phyloP scores from a whole-genome alignment of 371 early-diverging fungal genomes.

The Circinella umbellata region DNA sequence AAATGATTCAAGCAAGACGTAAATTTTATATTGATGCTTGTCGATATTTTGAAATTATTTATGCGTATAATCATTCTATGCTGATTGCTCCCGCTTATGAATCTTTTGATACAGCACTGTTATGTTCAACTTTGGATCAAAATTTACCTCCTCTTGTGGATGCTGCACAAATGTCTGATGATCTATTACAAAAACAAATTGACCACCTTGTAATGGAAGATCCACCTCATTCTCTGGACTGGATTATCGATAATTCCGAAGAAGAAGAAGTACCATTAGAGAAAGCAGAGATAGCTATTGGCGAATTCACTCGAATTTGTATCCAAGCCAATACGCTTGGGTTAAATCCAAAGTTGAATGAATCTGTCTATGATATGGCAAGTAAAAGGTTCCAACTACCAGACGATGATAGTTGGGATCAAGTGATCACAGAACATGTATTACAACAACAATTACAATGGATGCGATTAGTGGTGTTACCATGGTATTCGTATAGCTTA shows the following conservation, averaged over 20 bases:
- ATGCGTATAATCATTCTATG: slow-evolving; percentile 2
- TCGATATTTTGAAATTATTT: slow-evolving; percentile 2
- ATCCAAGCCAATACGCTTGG: slow-evolving; percentile 5
- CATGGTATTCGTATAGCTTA: slow-evolving; percentile 25
- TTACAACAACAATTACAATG: slow-evolving; percentile 12
- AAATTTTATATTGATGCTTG: slow-evolving; percentile 2
- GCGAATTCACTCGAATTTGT: slow-evolving; percentile 11
- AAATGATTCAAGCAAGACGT: neutral
- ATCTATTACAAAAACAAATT: slow-evolving; percentile 4
- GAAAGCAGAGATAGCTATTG: neutral
- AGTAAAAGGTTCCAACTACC: slow-evolving; percentile 4
- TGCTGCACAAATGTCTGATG: slow-evolving; percentile 8
- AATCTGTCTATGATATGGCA: neutral
- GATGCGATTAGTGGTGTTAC: slow-evolving; percentile 18
- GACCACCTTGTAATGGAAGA: neutral
- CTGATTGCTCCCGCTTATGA: neutral
- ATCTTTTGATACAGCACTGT: neutral
- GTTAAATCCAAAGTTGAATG: slow-evolving; percentile 8
- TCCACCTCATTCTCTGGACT: neutral
- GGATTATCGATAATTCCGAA: neutral
- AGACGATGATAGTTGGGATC: neutral
- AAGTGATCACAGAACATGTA: slow-evolving; percentile 1
- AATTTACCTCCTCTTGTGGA: slow-evolving; percentile 14
- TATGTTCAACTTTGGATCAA: slow-evolving; percentile 8
- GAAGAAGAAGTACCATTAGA: neutral